Evolutionary conservation across 441 rosid genomes (phyloP).

Genomic region (Heliophila coronopifolia): DNA sequence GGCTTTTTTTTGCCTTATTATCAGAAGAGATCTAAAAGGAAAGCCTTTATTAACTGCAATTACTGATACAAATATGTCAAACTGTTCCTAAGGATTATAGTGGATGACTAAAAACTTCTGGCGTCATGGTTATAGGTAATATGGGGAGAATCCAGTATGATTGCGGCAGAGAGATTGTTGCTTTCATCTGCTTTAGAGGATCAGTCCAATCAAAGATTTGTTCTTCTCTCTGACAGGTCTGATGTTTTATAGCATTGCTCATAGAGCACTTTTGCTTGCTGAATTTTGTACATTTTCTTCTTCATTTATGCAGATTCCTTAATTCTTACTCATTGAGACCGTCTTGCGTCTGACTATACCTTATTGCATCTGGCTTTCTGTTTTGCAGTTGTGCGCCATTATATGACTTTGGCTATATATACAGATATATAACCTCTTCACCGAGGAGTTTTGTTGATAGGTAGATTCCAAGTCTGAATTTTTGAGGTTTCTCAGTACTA

Average conservation of each 20-base stretch:
- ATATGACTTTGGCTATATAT: constrained; percentile 76
- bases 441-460: constrained; percentile 87
- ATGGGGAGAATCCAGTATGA: constrained; percentile 94
- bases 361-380: no score
- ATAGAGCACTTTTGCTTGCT: no score
- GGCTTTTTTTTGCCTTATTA: neutral
- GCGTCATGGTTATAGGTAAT: constrained; percentile 39
- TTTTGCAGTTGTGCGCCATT: constrained; percentile 83
- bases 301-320: no score
- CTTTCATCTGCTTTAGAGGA: constrained; percentile 67
- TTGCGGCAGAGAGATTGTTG: constrained; percentile 79
- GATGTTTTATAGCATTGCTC: neutral
- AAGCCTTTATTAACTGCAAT: no score
- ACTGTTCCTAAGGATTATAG: neutral
- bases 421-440: constrained; percentile 71
- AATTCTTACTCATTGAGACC: no score
- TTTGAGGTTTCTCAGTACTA: no score
- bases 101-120: neutral
- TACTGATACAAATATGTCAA: no score
- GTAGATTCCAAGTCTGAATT: no score
- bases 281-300: no score
- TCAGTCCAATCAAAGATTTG: constrained; percentile 79
- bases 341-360: no score
- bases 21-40: no score
- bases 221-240: constrained; percentile 90